These are phyloP conservation scores for Chaetothyriales sp. DNA, from an alignment of 2,329 filamentous ascomycete genomes.

Conservation along the genomic window DNA sequence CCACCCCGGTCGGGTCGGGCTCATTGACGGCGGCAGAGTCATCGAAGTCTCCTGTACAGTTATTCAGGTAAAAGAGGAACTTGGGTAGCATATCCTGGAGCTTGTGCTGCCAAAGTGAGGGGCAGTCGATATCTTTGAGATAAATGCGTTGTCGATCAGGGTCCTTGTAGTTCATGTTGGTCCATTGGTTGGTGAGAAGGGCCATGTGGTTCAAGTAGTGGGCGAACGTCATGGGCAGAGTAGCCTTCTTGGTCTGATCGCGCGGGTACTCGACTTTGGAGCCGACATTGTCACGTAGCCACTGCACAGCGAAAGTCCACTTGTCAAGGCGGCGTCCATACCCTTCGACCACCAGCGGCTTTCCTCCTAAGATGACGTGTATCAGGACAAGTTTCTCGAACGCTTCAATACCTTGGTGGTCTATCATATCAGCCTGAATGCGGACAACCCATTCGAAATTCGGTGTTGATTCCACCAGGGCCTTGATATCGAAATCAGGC, in stretches of 20 bases:
- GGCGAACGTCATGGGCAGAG: constrained; percentile 72
- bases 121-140: constrained; percentile 93
- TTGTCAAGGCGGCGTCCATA: constrained; percentile 65
- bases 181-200: constrained; percentile 72
- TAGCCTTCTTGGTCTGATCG: constrained; percentile 58
- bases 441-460: constrained; percentile 82
- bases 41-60: constrained; percentile 49
- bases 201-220: constrained; percentile 86
- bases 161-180: constrained; percentile 59
- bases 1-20: constrained; percentile 26
- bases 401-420: constrained; percentile 57
- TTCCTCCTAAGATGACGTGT: constrained; percentile 72
- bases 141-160: constrained; percentile 76
- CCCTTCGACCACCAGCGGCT: constrained; percentile 79
- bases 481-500: constrained; percentile 64
- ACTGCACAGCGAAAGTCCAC: constrained; percentile 64
- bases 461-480: constrained; percentile 59
- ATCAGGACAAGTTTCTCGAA: constrained; percentile 77
- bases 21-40: constrained; percentile 43
- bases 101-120: constrained; percentile 69
- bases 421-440: constrained; percentile 65
- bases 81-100: constrained; percentile 65
- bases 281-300: constrained; percentile 66
- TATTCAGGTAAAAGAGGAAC: constrained; percentile 80
- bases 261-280: constrained; percentile 64